Base-by-base conservation (phyloP, 805 yeast genomes). In the Wickerhamiella kurtzmanii region DNA sequence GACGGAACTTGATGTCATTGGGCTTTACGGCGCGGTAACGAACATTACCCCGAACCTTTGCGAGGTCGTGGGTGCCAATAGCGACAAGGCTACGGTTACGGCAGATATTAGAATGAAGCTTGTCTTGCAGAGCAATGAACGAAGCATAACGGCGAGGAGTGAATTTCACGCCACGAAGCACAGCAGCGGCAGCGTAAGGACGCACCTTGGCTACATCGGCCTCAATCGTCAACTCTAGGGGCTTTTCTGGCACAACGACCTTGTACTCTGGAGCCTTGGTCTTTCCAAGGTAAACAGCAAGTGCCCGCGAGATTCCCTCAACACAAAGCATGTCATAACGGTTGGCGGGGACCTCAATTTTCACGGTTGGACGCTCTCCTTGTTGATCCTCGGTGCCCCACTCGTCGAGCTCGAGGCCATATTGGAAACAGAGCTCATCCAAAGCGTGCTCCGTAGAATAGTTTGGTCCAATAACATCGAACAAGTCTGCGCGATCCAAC, bases 21-120 rank as follows among this genome's bases (percentile, higher is more conserved):
- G 96, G 96, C 46, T 77, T 71, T 54, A 82, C 69, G 39, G 92
- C 96, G 61, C 81, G 85, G 70, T 86, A 92, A 47, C 85, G 76
- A 69, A 92, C 86, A 50, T 95, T 94, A 22, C 84, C 82, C 37
- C 74, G 63, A 55, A 89, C 68, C 43, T 82, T 76, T 64, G 85
- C 94, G 52, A 81, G 72, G 66, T 92, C 97, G 62, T 92, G 99
- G 46, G 99, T 92, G 59, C 99, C 99, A 74, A 89, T 87, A 44
- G 98, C 97, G 48, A 92, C 98, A 57, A 92, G 75, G 32, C 95
- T 81, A 75, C 99, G 84, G 68, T 89, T 84, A 72, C 99, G 89
- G 68, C 98, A 89, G 60, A 92, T 71, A 65, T 92, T 92, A 52
- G 94, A 72, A 69, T 92, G 99, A 56, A 92, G 73, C 67, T 92